Evolutionary conservation across 179 eudicot species (phyloP).

Genomic region (Carnegiea gigantea): DNA sequence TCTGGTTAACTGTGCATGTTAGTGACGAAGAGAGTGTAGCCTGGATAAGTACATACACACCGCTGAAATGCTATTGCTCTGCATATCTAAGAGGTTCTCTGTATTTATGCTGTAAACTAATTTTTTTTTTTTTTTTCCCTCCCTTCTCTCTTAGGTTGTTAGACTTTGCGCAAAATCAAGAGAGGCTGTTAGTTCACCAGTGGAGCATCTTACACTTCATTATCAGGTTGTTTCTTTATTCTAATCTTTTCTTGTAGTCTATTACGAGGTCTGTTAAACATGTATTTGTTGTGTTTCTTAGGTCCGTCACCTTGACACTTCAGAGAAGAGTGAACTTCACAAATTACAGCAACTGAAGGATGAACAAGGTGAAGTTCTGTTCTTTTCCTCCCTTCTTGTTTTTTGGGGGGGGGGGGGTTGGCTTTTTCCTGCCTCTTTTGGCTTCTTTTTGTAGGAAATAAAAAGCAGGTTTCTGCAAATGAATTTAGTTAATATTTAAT

Average conservation of each 20-base stretch:
- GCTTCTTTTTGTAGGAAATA: too few species aligned
- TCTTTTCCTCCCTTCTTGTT: background rate
- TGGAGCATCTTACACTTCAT: conserved; percentile 97
- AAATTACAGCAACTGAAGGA: conserved; percentile 93
- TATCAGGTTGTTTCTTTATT: conserved; percentile 62
- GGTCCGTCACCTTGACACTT: conserved; percentile 99
- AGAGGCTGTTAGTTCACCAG: conserved; percentile 99
- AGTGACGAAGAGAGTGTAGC: too few species aligned
- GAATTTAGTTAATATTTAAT: too few species aligned
- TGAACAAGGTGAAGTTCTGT: conserved; percentile 70
- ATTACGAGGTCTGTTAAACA: background rate
- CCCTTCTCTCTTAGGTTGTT: conserved; percentile 58
- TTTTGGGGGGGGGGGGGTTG: background rate
- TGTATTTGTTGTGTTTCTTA: conserved; percentile 21
- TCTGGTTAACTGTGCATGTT: background rate
- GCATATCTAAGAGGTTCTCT: background rate
- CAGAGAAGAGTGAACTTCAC: conserved; percentile 98
- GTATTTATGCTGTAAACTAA: background rate
- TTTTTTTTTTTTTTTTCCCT: too few species aligned
- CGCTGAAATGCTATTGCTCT: background rate
- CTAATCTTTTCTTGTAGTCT: background rate
- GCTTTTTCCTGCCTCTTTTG: too few species aligned
- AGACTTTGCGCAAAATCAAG: conserved; percentile 97
- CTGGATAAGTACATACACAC: too few species aligned
- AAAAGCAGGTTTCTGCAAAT: too few species aligned